Evolutionary conservation across 1,284 basidiomycete genomes (phyloP).

Genomic region (Albatrellus sp.): DNA sequence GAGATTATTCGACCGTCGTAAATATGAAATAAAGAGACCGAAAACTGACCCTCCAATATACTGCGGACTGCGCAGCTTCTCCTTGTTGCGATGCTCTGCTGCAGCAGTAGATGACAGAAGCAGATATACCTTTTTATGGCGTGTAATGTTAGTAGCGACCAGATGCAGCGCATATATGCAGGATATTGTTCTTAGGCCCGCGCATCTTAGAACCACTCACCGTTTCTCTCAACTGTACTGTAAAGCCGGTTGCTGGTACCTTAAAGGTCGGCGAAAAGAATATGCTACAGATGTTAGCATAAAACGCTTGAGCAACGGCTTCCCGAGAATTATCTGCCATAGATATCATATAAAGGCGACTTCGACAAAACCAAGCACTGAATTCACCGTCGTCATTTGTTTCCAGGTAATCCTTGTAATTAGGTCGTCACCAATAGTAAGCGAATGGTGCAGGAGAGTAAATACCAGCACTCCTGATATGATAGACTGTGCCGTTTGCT

Average conservation of each 20-base stretch:
- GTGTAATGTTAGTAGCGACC: neutral
- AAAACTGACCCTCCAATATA: conserved; percentile 18
- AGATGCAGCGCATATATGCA: conserved; percentile 8
- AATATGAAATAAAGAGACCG: neutral
- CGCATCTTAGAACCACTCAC: conserved; percentile 12
- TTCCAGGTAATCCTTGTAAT: conserved; percentile 10
- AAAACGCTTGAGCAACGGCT: conserved; percentile 16
- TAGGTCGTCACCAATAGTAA: neutral
- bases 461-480: conserved; percentile 22
- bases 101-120: conserved; percentile 20
- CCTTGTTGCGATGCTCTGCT: conserved; percentile 17
- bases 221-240: conserved; percentile 18
- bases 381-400: conserved; percentile 5
- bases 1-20: neutral
- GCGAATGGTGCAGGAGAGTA: neutral
- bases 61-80: conserved; percentile 14
- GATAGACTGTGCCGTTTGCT: conserved; percentile 16
- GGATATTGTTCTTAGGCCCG: no score
- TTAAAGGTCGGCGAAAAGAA: conserved; percentile 19
- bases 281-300: conserved; percentile 17
- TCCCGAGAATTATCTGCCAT: conserved; percentile 11
- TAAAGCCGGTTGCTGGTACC: conserved; percentile 11
- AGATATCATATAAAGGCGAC: neutral
- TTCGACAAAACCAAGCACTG: neutral
- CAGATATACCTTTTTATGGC: conserved; percentile 17